Percentiles rank a stretch among this genome's conserved stretches.
These are phyloP conservation scores for Pythium angustatum DNA, from an alignment of 352 stramenopile species.

Conservation along the genomic window DNA sequence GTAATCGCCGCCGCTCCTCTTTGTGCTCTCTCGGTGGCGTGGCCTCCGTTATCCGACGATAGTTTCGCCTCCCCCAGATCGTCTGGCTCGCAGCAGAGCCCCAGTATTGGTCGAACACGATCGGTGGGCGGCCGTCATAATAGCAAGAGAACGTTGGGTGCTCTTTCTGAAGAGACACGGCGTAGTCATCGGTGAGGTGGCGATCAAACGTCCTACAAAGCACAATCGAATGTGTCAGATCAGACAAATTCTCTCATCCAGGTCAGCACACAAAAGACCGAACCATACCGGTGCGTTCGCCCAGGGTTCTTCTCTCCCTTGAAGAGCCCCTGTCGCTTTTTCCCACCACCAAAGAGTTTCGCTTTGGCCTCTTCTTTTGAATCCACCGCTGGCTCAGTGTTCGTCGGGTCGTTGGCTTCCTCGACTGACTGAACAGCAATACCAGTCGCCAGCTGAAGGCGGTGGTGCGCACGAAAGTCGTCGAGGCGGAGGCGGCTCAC, in stretches of 20 bases:
- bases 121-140: constrained; percentile 44
- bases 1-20: constrained; percentile 39
- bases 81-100: constrained; percentile 56
- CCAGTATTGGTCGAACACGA: constrained; percentile 64
- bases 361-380: constrained; percentile 49
- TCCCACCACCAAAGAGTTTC: constrained; percentile 54
- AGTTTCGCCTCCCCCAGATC: constrained; percentile 57
- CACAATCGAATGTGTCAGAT: background rate
- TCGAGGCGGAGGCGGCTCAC: constrained; percentile 73
- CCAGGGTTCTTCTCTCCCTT: constrained; percentile 57
- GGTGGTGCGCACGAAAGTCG: constrained; percentile 83
- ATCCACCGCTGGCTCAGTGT: constrained; percentile 1
- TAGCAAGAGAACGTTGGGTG: constrained; percentile 61
- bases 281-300: constrained; percentile 44
- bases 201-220: constrained; percentile 67
- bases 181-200: constrained; percentile 63
- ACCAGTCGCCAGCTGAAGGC: constrained; percentile 73
- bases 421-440: constrained; percentile 71
- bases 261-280: background rate
- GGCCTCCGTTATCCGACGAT: constrained; percentile 42
- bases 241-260: background rate
- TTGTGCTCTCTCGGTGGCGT: constrained; percentile 32
- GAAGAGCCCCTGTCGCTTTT: constrained; percentile 63
- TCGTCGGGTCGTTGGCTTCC: constrained; percentile 42
- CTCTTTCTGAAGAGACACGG: constrained; percentile 49